Conservation (phyloP, 2,329 filamentous ascomycete genomes). For the Colletotrichum chrysophilum region DNA sequence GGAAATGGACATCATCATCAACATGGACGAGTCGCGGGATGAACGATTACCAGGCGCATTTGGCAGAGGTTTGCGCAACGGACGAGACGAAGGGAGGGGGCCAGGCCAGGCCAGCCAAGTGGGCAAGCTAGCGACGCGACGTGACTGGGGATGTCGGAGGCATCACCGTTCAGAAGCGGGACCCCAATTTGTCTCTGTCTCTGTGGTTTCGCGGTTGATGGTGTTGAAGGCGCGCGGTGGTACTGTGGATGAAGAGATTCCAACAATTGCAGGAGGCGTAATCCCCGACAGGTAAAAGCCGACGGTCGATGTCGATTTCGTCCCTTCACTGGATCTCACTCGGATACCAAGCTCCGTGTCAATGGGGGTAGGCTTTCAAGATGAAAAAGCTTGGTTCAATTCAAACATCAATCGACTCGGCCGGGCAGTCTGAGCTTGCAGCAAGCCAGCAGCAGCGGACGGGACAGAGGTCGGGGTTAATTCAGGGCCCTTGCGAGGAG, state of each 20-base stretch:
- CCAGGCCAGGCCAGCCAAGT: neutral
- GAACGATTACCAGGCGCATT: neutral
- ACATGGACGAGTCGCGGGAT: neutral
- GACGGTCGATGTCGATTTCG: neutral
- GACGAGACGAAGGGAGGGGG: neutral
- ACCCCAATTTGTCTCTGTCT: neutral
- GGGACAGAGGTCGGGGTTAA: neutral
- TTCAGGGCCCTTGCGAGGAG: neutral
- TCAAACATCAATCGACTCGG: neutral
- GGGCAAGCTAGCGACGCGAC: neutral
- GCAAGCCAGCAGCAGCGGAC: neutral
- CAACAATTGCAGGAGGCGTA: neutral
- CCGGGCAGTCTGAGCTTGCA: neutral
- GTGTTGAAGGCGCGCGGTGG: neutral
- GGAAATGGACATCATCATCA: constrained; percentile 1
- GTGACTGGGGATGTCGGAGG: neutral
- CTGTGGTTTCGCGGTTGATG: neutral
- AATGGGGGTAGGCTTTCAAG: neutral
- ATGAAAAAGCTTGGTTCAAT: constrained; percentile 10
- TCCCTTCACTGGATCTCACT: neutral
- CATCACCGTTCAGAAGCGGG: neutral
- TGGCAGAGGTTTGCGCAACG: neutral
- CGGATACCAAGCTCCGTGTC: neutral
- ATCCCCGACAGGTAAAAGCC: neutral
- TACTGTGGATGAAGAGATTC: neutral